Conservation (phyloP, 441 rosid species). For the Pelargonium cotyledonis region DNA sequence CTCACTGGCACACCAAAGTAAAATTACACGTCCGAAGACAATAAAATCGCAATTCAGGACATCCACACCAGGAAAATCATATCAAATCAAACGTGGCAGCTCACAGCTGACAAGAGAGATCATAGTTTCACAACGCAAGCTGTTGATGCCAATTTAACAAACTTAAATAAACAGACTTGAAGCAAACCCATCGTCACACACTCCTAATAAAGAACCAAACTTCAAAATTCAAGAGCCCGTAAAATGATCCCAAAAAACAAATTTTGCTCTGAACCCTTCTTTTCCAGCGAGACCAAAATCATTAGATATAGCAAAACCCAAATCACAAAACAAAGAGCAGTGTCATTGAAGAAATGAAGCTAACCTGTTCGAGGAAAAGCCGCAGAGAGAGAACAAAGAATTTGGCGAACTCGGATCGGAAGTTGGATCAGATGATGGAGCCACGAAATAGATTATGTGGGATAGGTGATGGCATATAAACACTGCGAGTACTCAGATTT, state of each 20-base stretch:
- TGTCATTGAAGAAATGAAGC: background rate
- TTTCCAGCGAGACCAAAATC: too few species aligned
- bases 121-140: background rate
- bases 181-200: background rate
- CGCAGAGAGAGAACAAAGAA: background rate
- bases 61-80: background rate
- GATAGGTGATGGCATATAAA: background rate
- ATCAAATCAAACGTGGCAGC: background rate
- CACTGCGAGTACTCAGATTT: too few species aligned
- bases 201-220: background rate
- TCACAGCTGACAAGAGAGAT: background rate
- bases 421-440: too few species aligned
- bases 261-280: background rate
- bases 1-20: too few species aligned
- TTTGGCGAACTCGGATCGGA: too few species aligned
- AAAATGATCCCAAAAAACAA: background rate
- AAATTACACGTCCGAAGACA: too few species aligned
- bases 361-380: slow-evolving; percentile 21
- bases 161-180: background rate
- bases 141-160: background rate
- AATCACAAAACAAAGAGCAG: background rate
- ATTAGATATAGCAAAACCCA: too few species aligned
- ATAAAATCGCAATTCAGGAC: background rate
- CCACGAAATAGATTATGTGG: background rate
- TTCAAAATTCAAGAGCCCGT: background rate